Conservation (phyloP, 2,329 filamentous ascomycete genomes). For the Pseudopyrenochaeta lycopersici region DNA sequence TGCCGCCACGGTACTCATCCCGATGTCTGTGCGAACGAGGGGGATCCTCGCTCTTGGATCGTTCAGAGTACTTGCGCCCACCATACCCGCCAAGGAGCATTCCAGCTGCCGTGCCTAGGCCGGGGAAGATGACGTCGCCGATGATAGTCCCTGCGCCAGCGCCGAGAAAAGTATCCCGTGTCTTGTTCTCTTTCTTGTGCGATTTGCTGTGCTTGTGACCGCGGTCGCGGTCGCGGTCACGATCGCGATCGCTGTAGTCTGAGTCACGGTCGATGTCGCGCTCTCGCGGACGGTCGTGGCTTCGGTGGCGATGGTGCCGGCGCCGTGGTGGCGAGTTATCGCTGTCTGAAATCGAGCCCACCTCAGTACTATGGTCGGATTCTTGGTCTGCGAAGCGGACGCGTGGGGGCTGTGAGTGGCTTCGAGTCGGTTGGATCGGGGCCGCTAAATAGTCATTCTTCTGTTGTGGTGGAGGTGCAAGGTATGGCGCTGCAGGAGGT, state of each 20-base stretch:
- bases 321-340: constrained; percentile 24
- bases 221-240: constrained; percentile 4
- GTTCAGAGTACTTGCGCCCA: constrained; percentile 52
- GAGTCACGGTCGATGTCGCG: constrained; percentile 13
- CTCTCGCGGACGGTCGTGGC: constrained; percentile 22
- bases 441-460: constrained; percentile 33
- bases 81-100: constrained; percentile 54
- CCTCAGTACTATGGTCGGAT: constrained; percentile 25
- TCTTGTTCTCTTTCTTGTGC: constrained; percentile 29
- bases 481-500: constrained; percentile 21
- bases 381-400: constrained; percentile 42
- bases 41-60: constrained; percentile 29
- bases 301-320: constrained; percentile 15
- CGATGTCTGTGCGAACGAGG: constrained; percentile 18
- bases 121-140: constrained; percentile 56
- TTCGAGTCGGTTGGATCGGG: constrained; percentile 35
- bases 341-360: constrained; percentile 27
- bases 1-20: constrained; percentile 39
- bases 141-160: constrained; percentile 56
- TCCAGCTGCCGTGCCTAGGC: constrained; percentile 51
- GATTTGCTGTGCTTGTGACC: constrained; percentile 17
- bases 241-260: constrained; percentile 10
- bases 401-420: constrained; percentile 44
- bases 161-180: constrained; percentile 54
- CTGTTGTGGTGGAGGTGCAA: constrained; percentile 18